Base-by-base conservation (phyloP, 768 basidiomycete species). In the Pulveroboletus sp. region DNA sequence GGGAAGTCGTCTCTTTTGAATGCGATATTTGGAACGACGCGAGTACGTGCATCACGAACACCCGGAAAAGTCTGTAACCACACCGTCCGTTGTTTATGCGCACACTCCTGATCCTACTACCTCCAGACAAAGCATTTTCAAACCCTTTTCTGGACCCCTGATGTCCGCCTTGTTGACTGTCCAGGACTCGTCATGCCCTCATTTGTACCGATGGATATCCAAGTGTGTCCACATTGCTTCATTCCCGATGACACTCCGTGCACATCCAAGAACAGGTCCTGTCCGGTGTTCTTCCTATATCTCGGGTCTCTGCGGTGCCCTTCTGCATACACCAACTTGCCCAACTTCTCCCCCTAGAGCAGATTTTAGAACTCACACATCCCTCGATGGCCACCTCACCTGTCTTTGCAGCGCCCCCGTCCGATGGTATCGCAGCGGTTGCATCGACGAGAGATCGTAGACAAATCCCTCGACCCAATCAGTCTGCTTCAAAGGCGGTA, bases 1-100 rank as follows among this genome's bases (percentile, higher is more conserved):
- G 95, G 95, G 9, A 98, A 98, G 67, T 93, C 90, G 1, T 92
- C 89, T 0, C 71, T 96, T 5, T 69, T 98, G 46, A 98, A 98
- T 63, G 93, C 94, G 5, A 72, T 98, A 17, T 90, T 98, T 61
- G 93, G 89, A 27, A 69, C 73, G 18, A 77, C 74, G 42, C 84
- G 80, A 65, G 93, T 96, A 5, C 78, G 82, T 53, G 89, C 91
- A 11, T 92, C 89, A 1, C 82, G 82, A 50, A 93, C 88, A 0
- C 90, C 92, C 1, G 92, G 92, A 44, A 94, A 93, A 76, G 89
- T 86, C 38, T 43, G 58, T 43, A 17, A 46, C 28, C 2, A 37
- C 37, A 28, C 24, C 17, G 17, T 30, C 24, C 38, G 26, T 40
- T 10, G 39, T 48, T 24, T 7, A 27, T 21, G 21, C 21, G 21